Base-by-base conservation (phyloP, 306 rosid species). In the Lablab purpureus region DNA sequence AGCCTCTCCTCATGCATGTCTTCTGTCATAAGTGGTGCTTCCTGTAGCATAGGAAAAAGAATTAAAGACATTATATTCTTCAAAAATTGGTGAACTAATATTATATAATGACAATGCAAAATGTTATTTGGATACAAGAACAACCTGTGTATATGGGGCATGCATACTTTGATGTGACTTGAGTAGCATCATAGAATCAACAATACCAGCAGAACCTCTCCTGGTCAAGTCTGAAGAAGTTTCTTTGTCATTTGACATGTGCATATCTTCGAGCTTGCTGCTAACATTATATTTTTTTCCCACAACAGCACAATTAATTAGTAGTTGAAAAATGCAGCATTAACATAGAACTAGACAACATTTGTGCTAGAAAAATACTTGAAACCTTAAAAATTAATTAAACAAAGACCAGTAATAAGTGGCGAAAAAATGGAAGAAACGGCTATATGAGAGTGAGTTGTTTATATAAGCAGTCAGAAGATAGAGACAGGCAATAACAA, bases 1-100 rank as follows among this genome's bases (percentile, higher is more conserved):
- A 95, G 97, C 76, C 98, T 89, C 82, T 95, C 99, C 86, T 95
- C 99, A 77, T 95, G 99, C 98, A 95, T 95, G 93, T 95, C 99
- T 86, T 95, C 99, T 47, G 99, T 95, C 99, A 92, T 90, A 36
- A 95, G 95, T 60, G 99, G 99, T 83, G 93, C 52, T 59, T 89
- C 94, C 99, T 95, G 83, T 59, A 67, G 56, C 68, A 86, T 60
- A 52, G 81, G 50, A 67, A 67, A 70, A 43, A 83, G 56, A 49
- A 22, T 14, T 4, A 80, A 74, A 41, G 67, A 49, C 50, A 68
- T 67, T 63, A 73, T 59, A 77, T 50, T 73, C 79, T 75, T 75
- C 65, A 70, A 74, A 40, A 19, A 47, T 34, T 74, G 76, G 58
- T 30, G 59, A 56, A 78, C 13, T 81, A 25, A 75, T 72, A 47